phyloP scores from a whole-genome alignment of 176 grass and related monocot genomes.

The Oryza brachyantha region DNA sequence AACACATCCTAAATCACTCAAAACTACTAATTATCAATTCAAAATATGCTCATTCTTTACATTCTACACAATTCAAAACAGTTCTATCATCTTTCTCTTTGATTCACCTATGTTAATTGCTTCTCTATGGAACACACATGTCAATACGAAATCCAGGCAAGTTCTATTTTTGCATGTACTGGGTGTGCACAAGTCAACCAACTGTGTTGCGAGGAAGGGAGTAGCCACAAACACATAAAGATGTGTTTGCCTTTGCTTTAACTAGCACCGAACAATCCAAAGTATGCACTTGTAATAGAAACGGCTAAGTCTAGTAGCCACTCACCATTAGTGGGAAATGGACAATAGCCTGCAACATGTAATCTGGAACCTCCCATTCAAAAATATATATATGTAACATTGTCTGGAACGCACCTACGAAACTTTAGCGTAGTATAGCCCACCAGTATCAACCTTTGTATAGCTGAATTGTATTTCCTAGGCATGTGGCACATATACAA shows the following conservation, averaged over 20 bases:
- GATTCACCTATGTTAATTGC: too few species aligned
- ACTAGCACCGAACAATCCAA: slow-evolving; percentile 17
- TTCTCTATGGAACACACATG: too few species aligned
- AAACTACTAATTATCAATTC: not conserved
- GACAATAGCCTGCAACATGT: slow-evolving; percentile 15
- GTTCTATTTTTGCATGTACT: not conserved
- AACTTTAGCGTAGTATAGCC: slow-evolving; percentile 18
- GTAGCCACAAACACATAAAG: slow-evolving; percentile 24
- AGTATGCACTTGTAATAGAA: slow-evolving; percentile 25
- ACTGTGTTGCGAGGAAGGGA: not conserved
- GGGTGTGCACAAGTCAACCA: slow-evolving; percentile 1
- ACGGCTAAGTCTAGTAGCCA: slow-evolving; percentile 19
- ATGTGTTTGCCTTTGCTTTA: not conserved
- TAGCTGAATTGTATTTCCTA: slow-evolving; percentile 16
- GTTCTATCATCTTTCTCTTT: too few species aligned
- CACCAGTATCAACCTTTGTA: slow-evolving; percentile 28
- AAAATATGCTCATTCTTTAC: not conserved
- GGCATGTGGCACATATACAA: not conserved
- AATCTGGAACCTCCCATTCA: not conserved
- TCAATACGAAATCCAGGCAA: not conserved
- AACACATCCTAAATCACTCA: too few species aligned
- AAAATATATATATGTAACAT: not conserved
- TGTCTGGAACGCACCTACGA: slow-evolving; percentile 33
- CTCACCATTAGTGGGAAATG: slow-evolving; percentile 36
- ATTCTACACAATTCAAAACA: not conserved